Conservation (phyloP, 352 stramenopile species). For the Phytophthora constricta region DNA sequence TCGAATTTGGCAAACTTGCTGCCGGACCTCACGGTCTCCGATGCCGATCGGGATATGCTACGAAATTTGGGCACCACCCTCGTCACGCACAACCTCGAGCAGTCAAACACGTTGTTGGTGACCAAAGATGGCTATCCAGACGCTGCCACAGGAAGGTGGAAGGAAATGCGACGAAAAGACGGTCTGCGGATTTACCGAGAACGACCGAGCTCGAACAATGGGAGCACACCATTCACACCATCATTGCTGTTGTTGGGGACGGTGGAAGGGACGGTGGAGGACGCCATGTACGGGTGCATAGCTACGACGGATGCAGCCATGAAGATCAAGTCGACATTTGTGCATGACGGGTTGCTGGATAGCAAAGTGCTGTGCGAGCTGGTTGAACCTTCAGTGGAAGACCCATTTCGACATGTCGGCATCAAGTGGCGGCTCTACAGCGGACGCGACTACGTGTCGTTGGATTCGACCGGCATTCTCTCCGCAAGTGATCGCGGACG, state of each 20-base stretch:
- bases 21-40: slow-evolving; percentile 19
- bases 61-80: slow-evolving; percentile 48
- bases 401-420: slow-evolving; percentile 57
- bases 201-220: slow-evolving; percentile 23
- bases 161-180: slow-evolving; percentile 46
- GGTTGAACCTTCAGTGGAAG: slow-evolving; percentile 41
- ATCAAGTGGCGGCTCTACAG: slow-evolving; percentile 62
- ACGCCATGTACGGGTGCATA: slow-evolving; percentile 68
- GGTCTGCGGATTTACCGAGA: slow-evolving; percentile 48
- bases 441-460: slow-evolving; percentile 59
- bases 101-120: slow-evolving; percentile 52
- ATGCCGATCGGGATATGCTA: slow-evolving; percentile 26
- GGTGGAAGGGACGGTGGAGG: slow-evolving; percentile 60
- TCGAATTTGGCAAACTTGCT: slow-evolving; percentile 10
- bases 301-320: slow-evolving; percentile 51
- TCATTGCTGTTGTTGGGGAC: slow-evolving; percentile 65
- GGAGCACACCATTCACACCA: slow-evolving; percentile 31
- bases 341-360: slow-evolving; percentile 58
- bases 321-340: slow-evolving; percentile 57
- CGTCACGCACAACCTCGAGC: slow-evolving; percentile 50
- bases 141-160: slow-evolving; percentile 32
- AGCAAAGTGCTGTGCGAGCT: slow-evolving; percentile 58
- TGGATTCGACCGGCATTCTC: slow-evolving; percentile 53
- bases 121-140: slow-evolving; percentile 50
- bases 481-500: slow-evolving; percentile 40